Percentiles rank a stretch among this genome's conserved stretches.
Conservation (phyloP, 768 basidiomycete species). For the Amylocystis lapponica region DNA sequence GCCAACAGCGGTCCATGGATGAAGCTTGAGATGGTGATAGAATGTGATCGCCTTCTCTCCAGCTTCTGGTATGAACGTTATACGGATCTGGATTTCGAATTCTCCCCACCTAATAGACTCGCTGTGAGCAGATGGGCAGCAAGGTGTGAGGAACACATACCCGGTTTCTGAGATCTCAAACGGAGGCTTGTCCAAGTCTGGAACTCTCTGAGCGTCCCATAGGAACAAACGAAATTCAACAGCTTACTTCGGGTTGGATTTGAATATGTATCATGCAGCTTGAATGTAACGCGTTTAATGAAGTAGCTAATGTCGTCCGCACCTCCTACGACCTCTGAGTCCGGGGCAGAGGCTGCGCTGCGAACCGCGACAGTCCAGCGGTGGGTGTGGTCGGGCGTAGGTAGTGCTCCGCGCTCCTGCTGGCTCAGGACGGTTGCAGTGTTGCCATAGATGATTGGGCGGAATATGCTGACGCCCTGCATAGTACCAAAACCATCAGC, state of each 20-base stretch:
- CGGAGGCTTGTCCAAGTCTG: slow-evolving; percentile 89
- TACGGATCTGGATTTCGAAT: slow-evolving; percentile 91
- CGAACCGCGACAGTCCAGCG: slow-evolving; percentile 95
- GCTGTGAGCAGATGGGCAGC: not conserved
- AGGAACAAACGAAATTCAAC: not conserved
- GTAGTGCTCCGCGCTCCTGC: slow-evolving; percentile 56
- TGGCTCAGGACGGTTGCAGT: slow-evolving; percentile 73
- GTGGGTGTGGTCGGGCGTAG: slow-evolving; percentile 79
- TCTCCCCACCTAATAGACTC: slow-evolving; percentile 81
- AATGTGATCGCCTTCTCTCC: slow-evolving; percentile 85
- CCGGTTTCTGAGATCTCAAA: slow-evolving; percentile 97
- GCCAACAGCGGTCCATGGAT: slow-evolving; percentile 72
- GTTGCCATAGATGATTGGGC: slow-evolving; percentile 96
- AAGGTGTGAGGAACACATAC: slow-evolving; percentile 31
- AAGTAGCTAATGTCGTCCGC: slow-evolving; percentile 88
- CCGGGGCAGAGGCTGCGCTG: slow-evolving; percentile 71
- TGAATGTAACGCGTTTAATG: slow-evolving; percentile 95
- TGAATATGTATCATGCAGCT: slow-evolving; percentile 93
- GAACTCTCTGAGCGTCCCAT: slow-evolving; percentile 2
- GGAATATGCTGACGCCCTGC: slow-evolving; percentile 80
- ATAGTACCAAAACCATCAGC: too few species aligned
- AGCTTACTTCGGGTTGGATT: slow-evolving; percentile 83
- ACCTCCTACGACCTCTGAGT: slow-evolving; percentile 78
- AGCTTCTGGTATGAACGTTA: slow-evolving; percentile 85
- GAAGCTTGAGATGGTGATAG: slow-evolving; percentile 93